phyloP scores from a whole-genome alignment of 768 basidiomycete species.

The Sporobolomyces roseus region DNA sequence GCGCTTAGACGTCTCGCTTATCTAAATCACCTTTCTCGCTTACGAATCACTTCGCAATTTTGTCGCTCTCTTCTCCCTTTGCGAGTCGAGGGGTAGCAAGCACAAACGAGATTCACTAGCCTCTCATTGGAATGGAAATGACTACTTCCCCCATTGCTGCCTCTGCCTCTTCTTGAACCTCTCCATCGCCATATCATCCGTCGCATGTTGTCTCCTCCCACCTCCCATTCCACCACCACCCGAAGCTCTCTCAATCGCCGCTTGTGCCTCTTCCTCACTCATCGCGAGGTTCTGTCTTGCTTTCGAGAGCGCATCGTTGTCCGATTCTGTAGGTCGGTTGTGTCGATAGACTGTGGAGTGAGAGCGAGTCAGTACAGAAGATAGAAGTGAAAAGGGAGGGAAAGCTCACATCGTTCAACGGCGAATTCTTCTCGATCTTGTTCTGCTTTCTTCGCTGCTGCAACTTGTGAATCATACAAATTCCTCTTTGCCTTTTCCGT shows the following conservation, averaged over 20 bases:
- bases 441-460: not conserved
- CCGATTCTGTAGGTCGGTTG: slow-evolving; percentile 74
- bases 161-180: slow-evolving; percentile 92
- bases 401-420: slow-evolving; percentile 72
- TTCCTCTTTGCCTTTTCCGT: slow-evolving; percentile 92
- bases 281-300: slow-evolving; percentile 85
- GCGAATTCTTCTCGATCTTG: slow-evolving; percentile 76
- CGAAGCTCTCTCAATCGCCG: slow-evolving; percentile 49
- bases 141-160: slow-evolving; percentile 29
- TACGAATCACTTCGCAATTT: no score
- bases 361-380: not conserved
- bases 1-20: no score
- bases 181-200: slow-evolving; percentile 91
- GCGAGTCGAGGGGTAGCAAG: no score
- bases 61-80: no score
- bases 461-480: slow-evolving; percentile 59
- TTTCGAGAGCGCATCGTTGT: slow-evolving; percentile 76
- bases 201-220: slow-evolving; percentile 58
- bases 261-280: slow-evolving; percentile 40
- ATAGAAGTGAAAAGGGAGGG: not conserved
- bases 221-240: not conserved
- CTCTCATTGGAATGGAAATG: no score
- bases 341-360: slow-evolving; percentile 69
- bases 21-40: no score
- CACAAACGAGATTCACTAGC: no score